phyloP scores from a whole-genome alignment of 2,329 filamentous ascomycete species.

The Nemania sp. region DNA sequence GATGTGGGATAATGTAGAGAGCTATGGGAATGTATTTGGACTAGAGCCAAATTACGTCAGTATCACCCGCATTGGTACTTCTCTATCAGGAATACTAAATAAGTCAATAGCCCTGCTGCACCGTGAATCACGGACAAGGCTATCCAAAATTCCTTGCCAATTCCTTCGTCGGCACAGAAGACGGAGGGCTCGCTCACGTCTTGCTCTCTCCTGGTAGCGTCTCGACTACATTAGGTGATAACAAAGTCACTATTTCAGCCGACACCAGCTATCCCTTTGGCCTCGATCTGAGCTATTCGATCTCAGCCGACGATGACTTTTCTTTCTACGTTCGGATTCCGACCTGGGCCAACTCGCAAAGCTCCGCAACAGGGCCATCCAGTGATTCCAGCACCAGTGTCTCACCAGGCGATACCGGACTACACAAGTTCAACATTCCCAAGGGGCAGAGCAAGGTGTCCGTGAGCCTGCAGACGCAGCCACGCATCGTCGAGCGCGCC shows the following conservation, averaged over 20 bases:
- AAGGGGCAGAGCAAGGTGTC: slow-evolving; percentile 30
- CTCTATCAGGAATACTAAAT: slow-evolving; percentile 2
- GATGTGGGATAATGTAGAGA: slow-evolving; percentile 50
- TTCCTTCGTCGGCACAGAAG: slow-evolving; percentile 49
- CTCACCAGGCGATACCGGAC: slow-evolving; percentile 28
- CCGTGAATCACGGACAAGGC: slow-evolving; percentile 60
- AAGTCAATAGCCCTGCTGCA: slow-evolving; percentile 51
- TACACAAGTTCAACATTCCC: slow-evolving; percentile 33
- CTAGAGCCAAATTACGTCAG: slow-evolving; percentile 52
- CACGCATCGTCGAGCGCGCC: slow-evolving; percentile 36
- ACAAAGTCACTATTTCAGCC: slow-evolving; percentile 47
- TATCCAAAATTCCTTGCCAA: slow-evolving; percentile 59
- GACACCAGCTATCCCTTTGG: slow-evolving; percentile 52
- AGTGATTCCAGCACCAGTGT: slow-evolving; percentile 15
- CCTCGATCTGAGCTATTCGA: slow-evolving; percentile 38
- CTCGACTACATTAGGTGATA: slow-evolving; percentile 43
- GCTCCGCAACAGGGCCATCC: slow-evolving; percentile 24
- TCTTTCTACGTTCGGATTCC: slow-evolving; percentile 41
- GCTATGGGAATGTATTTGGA: slow-evolving; percentile 52
- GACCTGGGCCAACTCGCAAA: slow-evolving; percentile 35
- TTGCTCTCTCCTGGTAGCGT: slow-evolving; percentile 52
- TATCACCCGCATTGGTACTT: neutral
- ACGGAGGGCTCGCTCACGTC: slow-evolving; percentile 54
- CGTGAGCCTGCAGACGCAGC: slow-evolving; percentile 33
- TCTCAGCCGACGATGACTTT: slow-evolving; percentile 36